These are phyloP conservation scores for Rhynchosporium graminicola DNA, from an alignment of 2,329 filamentous ascomycete genomes.

Conservation along the genomic window DNA sequence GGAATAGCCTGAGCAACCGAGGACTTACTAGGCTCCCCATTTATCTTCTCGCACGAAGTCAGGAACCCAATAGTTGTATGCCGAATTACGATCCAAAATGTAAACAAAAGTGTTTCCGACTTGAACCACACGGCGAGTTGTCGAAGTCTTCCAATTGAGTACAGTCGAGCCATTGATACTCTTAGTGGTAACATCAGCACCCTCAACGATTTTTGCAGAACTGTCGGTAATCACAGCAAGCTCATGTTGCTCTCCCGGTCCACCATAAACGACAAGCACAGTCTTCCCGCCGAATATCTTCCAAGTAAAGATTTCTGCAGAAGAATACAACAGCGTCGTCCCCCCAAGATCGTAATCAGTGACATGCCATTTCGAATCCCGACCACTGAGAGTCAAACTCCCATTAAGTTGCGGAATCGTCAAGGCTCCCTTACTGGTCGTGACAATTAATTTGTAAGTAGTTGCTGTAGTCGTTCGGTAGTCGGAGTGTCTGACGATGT, in stretches of 20 bases:
- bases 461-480: conserved; percentile 61
- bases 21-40: conserved; percentile 40
- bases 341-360: conserved; percentile 65
- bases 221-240: conserved; percentile 49
- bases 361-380: conserved; percentile 65
- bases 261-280: conserved; percentile 65
- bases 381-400: conserved; percentile 57
- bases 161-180: conserved; percentile 48
- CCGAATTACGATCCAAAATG: conserved; percentile 59
- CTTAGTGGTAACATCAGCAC: conserved; percentile 37
- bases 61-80: conserved; percentile 70
- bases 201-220: conserved; percentile 40
- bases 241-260: conserved; percentile 62
- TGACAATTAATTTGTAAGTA: conserved; percentile 63
- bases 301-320: conserved; percentile 70
- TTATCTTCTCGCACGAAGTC: conserved; percentile 49
- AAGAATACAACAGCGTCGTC: conserved; percentile 64
- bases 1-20: background rate
- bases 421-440: conserved; percentile 58
- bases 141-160: conserved; percentile 57
- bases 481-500: conserved; percentile 64
- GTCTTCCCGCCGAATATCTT: conserved; percentile 62
- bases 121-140: conserved; percentile 53
- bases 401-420: conserved; percentile 60
- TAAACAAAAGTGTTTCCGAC: conserved; percentile 43